phyloP scores from a whole-genome alignment of 306 rosid species.

The Corylus americana region DNA sequence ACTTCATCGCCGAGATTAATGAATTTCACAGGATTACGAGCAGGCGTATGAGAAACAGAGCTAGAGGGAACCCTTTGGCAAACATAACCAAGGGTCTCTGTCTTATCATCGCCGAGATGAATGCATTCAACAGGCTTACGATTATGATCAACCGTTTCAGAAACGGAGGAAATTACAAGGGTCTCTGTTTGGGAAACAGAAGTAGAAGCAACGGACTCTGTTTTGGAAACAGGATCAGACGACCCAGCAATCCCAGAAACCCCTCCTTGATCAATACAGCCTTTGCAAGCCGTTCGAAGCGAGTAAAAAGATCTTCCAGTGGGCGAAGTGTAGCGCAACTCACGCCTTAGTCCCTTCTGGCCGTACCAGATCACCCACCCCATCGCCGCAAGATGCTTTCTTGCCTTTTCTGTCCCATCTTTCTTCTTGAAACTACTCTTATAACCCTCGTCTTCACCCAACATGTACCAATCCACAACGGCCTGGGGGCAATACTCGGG shows the following conservation, averaged over 20 bases:
- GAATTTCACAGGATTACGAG: neutral
- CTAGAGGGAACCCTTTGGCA: neutral
- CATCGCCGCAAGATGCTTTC: slow-evolving; percentile 44
- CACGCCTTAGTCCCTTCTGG: slow-evolving; percentile 28
- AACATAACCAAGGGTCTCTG: neutral
- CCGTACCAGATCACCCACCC: slow-evolving; percentile 57
- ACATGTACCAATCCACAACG: slow-evolving; percentile 40
- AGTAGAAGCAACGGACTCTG: neutral
- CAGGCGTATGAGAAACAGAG: neutral
- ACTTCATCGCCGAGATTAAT: neutral
- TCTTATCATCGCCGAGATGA: neutral
- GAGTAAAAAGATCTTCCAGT: slow-evolving; percentile 41
- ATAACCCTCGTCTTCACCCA: neutral
- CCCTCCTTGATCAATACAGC: slow-evolving; percentile 29
- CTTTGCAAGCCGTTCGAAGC: slow-evolving; percentile 57
- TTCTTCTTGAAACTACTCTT: neutral
- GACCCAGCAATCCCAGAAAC: neutral
- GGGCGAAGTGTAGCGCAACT: slow-evolving; percentile 61
- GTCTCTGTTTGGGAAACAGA: neutral
- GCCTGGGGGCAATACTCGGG: slow-evolving; percentile 44
- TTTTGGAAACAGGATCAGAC: neutral
- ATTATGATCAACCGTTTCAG: neutral
- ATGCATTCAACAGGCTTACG: neutral
- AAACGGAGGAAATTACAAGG: neutral
- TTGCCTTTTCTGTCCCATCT: slow-evolving; percentile 32